Percentiles rank a stretch among this genome's conserved stretches.
These are phyloP conservation scores for Tephrocybe sp. DNA, from an alignment of 768 basidiomycete genomes.

Conservation along the genomic window DNA sequence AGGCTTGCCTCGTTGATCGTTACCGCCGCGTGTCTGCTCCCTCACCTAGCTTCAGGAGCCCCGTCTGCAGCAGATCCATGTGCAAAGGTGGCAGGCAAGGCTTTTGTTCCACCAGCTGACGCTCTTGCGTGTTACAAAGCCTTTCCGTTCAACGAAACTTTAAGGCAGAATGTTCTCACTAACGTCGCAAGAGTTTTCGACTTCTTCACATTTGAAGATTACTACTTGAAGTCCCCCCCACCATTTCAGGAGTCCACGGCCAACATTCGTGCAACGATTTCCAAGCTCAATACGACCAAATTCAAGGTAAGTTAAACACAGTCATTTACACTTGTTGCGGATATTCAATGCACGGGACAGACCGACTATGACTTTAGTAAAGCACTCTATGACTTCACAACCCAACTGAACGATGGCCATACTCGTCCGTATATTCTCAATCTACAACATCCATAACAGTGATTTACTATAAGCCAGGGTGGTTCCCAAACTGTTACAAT, in stretches of 20 bases:
- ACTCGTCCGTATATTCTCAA: constrained; percentile 41
- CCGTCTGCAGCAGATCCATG: constrained; percentile 36
- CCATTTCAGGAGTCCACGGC: constrained; percentile 57
- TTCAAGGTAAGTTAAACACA: constrained; percentile 37
- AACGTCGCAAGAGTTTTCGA: constrained; percentile 48
- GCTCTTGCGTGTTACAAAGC: constrained; percentile 59
- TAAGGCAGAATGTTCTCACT: constrained; percentile 51
- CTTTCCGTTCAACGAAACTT: constrained; percentile 57
- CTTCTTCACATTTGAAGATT: constrained; percentile 56
- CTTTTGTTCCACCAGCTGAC: constrained; percentile 50
- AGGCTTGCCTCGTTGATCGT: constrained; percentile 1
- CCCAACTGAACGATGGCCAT: constrained; percentile 63
- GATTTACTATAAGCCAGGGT: constrained; percentile 34
- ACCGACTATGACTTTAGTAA: constrained; percentile 68
- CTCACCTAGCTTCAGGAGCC: constrained; percentile 13
- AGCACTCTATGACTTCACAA: constrained; percentile 55
- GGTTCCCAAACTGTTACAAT: constrained; percentile 58
- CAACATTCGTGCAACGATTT: constrained; percentile 51
- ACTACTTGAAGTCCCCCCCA: constrained; percentile 47
- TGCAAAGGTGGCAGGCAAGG: constrained; percentile 37
- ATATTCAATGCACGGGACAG: constrained; percentile 26
- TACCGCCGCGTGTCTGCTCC: constrained; percentile 8
- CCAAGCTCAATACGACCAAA: constrained; percentile 45
- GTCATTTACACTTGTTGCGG: neutral
- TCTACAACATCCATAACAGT: neutral